Base-by-base conservation (phyloP, 148 eudicot genomes). In the Chenopodium berlandieri region DNA sequence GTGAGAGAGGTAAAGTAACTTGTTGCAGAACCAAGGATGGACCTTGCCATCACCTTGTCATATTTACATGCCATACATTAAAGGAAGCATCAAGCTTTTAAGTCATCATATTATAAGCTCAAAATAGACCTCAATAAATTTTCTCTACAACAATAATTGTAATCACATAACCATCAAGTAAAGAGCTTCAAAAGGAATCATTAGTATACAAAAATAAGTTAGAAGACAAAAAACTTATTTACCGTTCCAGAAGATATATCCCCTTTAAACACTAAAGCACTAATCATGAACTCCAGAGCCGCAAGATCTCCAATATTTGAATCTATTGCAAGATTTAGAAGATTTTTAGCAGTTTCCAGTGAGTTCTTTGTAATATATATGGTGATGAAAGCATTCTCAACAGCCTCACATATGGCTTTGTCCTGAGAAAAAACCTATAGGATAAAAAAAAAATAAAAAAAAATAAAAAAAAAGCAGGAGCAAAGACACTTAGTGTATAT, bases 241-340 rank as follows among this genome's bases (percentile, higher is more conserved):
- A 95, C 99, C 97, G 65, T 91, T 87, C 90, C 90, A 72, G 92
- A 58, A 79, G 92, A 86, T 52, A 95, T 86, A 82, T 95, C 97
- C 40, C 97, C 97, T 87, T 95, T 95, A 79, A 92, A 88, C 58
- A 95, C 97, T 82, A 95, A 84, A 66, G 90, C 90, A 74, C 90
- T 91, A 89, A 94, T 83, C 31, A 95, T 89, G 67, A 84, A 92
- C 86, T 95, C 99, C 84, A 95, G 77, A 70, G 97, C 91, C 65
- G 99, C 97, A 87, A 95, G 97, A 87, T 95, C 99, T 74, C 99
- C 99, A 75, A 94, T 94, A 77, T 95, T 92, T 78, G 99, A 93
- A 73, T 91, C 91, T 31, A 87, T 83, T 44, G 97, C 94, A 84
- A 95, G 97, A 84, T 83, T 84, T 79, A 89, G 75, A 80, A 95